Evolutionary conservation across 2,329 filamentous ascomycete genomes (phyloP).

Genomic region (Fusarium nurragi): DNA sequence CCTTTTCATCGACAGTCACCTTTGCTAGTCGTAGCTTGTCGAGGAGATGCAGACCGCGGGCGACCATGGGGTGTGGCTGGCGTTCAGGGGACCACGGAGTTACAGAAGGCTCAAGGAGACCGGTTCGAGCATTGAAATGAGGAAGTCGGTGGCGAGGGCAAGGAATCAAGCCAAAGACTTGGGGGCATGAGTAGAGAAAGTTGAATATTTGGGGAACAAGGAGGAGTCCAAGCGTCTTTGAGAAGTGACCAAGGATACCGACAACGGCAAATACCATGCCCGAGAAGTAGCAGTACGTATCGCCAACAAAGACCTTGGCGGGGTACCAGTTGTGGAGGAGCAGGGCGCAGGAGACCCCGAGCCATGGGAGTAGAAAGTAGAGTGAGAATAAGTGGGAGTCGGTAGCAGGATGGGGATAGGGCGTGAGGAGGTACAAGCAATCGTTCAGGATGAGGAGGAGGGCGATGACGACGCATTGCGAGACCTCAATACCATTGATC

Average conservation of each 20-base stretch:
- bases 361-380: constrained; percentile 92
- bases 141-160: constrained; percentile 94
- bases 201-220: constrained; percentile 96
- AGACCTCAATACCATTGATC: constrained; percentile 98
- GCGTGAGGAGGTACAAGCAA: constrained; percentile 82
- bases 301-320: constrained; percentile 92
- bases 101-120: constrained; percentile 85
- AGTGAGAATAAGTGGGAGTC: constrained; percentile 97
- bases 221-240: constrained; percentile 91
- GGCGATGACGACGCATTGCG: constrained; percentile 92
- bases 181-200: constrained; percentile 91
- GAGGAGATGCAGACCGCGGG: constrained; percentile 72
- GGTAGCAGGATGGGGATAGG: constrained; percentile 90
- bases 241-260: constrained; percentile 96
- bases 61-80: constrained; percentile 74
- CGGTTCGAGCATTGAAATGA: constrained; percentile 84
- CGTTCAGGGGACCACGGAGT: constrained; percentile 75
- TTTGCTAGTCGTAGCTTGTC: constrained; percentile 73
- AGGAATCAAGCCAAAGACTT: constrained; percentile 88
- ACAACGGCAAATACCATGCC: constrained; percentile 99
- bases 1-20: constrained; percentile 72
- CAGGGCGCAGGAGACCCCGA: constrained; percentile 89
- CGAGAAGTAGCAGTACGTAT: constrained; percentile 99
- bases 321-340: constrained; percentile 96
- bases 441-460: constrained; percentile 87